These are phyloP conservation scores for Aspergillus quadricinctus DNA, from an alignment of 2,329 filamentous ascomycete genomes.

Conservation along the genomic window DNA sequence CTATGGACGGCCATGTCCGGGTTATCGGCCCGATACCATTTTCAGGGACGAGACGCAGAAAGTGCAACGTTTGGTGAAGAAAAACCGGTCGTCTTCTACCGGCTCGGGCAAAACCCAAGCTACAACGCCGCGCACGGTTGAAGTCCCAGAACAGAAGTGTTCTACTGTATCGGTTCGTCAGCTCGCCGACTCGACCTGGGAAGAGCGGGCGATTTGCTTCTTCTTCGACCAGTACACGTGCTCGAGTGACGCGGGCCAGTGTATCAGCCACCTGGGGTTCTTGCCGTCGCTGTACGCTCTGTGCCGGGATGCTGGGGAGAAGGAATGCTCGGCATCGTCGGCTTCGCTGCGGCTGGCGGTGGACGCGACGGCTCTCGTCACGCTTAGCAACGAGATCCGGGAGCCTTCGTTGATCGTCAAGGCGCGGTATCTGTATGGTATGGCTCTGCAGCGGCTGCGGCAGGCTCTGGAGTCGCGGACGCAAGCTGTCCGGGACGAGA, in stretches of 20 bases:
- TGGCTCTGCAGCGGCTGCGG: constrained; percentile 27
- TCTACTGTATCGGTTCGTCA: constrained; percentile 2
- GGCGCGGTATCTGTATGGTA: constrained; percentile 29
- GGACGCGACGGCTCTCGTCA: constrained; percentile 32
- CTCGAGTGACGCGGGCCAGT: constrained; percentile 18
- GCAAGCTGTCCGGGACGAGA: constrained; percentile 33
- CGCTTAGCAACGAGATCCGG: constrained; percentile 28
- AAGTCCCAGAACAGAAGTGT: not conserved
- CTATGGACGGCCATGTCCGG: constrained; percentile 35
- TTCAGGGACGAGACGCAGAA: constrained; percentile 33
- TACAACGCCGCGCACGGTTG: not conserved
- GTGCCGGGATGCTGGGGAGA: constrained; percentile 16
- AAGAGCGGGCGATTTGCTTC: constrained; percentile 36
- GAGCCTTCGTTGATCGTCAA: constrained; percentile 22
- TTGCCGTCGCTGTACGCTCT: constrained; percentile 33
- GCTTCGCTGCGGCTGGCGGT: constrained; percentile 31
- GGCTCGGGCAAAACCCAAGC: not conserved
- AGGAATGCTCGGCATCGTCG: constrained; percentile 16
- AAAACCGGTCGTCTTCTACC: constrained; percentile 2
- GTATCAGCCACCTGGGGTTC: constrained; percentile 33
- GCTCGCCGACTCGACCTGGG: constrained; percentile 29
- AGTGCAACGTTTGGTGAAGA: constrained; percentile 25
- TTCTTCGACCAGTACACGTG: constrained; percentile 40
- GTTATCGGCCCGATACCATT: constrained; percentile 32
- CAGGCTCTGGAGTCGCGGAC: constrained; percentile 25